Percentiles rank a stretch among this genome's conserved stretches.
phyloP scores from a whole-genome alignment of 2,329 filamentous ascomycete species.

The Colletotrichum sp. region DNA sequence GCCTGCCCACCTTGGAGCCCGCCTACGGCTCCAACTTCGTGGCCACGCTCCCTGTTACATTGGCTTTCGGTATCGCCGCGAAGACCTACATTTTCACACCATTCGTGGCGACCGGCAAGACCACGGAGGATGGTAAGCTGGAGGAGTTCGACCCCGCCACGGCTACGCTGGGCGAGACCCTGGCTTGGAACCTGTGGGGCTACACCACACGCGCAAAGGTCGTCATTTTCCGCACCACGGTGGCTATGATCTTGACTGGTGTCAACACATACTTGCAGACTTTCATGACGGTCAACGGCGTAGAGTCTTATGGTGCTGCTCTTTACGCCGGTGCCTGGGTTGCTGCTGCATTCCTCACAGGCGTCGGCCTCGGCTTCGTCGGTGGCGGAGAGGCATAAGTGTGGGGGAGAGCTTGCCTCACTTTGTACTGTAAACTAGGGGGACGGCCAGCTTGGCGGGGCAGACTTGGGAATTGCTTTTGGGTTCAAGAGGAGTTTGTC shows the following conservation, averaged over 20 bases:
- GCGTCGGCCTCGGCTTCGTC: conserved; percentile 58
- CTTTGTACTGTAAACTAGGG: neutral
- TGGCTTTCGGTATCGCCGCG: conserved; percentile 71
- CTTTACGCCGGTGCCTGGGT: conserved; percentile 80
- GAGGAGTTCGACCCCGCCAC: conserved; percentile 66
- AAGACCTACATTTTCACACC: conserved; percentile 81
- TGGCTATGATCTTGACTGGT: conserved; percentile 62
- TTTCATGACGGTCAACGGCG: conserved; percentile 70
- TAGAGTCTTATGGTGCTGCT: conserved; percentile 72
- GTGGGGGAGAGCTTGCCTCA: neutral
- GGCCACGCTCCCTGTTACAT: conserved; percentile 63
- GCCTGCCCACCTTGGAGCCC: conserved; percentile 70
- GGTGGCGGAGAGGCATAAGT: conserved; percentile 39
- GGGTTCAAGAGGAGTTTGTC: neutral
- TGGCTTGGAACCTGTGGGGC: conserved; percentile 77
- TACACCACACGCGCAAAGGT: conserved; percentile 67
- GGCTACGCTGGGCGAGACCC: conserved; percentile 71
- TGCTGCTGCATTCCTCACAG: conserved; percentile 65
- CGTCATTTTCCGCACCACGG: conserved; percentile 67
- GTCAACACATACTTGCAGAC: conserved; percentile 69
- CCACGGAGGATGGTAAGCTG: conserved; percentile 52
- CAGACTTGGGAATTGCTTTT: neutral
- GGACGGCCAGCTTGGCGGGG: neutral
- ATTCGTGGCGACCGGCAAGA: conserved; percentile 58
- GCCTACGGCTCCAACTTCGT: conserved; percentile 69